Evolutionary conservation across 305 asterid species (phyloP).

Genomic region (Fraxinus floribunda): DNA sequence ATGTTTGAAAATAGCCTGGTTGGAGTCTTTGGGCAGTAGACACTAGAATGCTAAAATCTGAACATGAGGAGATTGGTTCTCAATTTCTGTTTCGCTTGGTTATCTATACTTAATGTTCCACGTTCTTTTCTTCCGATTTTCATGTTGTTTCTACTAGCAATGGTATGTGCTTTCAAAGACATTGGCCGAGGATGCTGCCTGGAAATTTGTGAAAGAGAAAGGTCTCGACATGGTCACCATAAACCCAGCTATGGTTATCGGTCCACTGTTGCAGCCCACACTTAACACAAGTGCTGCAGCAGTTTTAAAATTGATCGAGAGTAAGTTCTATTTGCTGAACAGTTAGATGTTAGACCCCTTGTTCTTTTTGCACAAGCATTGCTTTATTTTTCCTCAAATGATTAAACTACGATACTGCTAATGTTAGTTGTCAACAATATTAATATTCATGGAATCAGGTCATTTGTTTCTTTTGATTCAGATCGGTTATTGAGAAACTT

Average conservation of each 20-base stretch:
- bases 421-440: neutral
- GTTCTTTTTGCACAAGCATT: neutral
- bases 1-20: neutral
- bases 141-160: slow-evolving; percentile 35
- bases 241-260: slow-evolving; percentile 73
- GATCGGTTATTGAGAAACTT: neutral
- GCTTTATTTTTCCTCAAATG: neutral
- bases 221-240: slow-evolving; percentile 59
- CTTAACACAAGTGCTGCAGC: slow-evolving; percentile 62
- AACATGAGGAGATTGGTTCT: neutral
- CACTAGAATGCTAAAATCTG: neutral
- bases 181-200: slow-evolving; percentile 82
- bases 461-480: neutral
- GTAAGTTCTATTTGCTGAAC: slow-evolving; percentile 27
- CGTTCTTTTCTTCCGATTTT: neutral
- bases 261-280: slow-evolving; percentile 73
- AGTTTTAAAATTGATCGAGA: slow-evolving; percentile 54
- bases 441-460: neutral
- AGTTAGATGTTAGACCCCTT: neutral
- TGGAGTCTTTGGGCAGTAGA: neutral
- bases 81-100: neutral
- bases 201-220: slow-evolving; percentile 70
- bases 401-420: neutral
- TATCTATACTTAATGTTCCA: neutral
- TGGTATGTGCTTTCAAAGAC: slow-evolving; percentile 82